A percentile compares a stretch with the other conserved stretches of the same genome.
phyloP scores from a whole-genome alignment of 352 stramenopile genomes.

The Pythium pyrilobum region DNA sequence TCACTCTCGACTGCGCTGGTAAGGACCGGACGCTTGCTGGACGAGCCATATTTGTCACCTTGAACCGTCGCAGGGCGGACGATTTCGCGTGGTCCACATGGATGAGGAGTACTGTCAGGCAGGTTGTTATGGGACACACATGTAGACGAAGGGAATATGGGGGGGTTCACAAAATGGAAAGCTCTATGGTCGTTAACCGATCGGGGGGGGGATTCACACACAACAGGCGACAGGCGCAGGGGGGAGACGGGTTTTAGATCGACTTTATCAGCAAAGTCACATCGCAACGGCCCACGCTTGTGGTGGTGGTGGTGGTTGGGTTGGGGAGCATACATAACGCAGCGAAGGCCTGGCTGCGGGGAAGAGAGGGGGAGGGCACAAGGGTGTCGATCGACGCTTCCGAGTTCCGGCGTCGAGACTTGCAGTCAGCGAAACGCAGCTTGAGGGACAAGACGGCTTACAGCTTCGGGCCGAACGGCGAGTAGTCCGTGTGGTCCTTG shows the following conservation, averaged over 20 bases:
- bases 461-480: conserved; percentile 89
- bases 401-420: conserved; percentile 7
- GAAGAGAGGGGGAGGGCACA: background rate
- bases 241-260: background rate
- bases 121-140: conserved; percentile 6
- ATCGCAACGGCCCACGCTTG: background rate
- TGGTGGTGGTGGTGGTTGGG: too few species aligned
- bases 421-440: too few species aligned
- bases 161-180: conserved; percentile 5
- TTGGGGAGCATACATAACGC: conserved; percentile 1
- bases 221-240: background rate
- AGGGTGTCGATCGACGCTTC: conserved; percentile 10
- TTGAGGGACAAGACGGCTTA: conserved; percentile 40
- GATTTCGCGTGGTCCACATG: conserved; percentile 8
- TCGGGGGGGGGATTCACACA: background rate
- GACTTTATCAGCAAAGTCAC: background rate
- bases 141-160: conserved; percentile 9
- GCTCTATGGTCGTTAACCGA: conserved; percentile 14
- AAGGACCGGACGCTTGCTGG: too few species aligned
- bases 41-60: conserved; percentile 3
- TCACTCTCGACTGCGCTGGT: too few species aligned
- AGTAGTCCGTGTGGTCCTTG: conserved; percentile 95
- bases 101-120: background rate
- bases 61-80: background rate
- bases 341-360: too few species aligned